These are phyloP conservation scores for Yamadazyma sp. DNA, from an alignment of 1,139 yeast genomes.

Conservation along the genomic window DNA sequence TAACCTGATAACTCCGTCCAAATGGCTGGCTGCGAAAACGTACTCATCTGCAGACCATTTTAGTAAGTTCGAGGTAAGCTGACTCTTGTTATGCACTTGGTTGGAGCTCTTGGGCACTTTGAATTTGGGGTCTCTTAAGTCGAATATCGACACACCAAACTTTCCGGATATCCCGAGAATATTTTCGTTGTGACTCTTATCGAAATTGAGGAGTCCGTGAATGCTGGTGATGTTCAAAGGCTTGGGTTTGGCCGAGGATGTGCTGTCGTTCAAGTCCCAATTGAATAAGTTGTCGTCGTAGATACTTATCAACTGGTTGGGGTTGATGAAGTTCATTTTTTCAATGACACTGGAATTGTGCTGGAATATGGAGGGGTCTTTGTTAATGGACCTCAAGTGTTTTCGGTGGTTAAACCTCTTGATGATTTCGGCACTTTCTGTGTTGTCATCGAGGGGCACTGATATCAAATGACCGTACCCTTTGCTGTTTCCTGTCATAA, in stretches of 20 bases:
- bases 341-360: slow-evolving; percentile 25
- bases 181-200: slow-evolving; percentile 41
- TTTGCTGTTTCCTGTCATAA: slow-evolving; percentile 68
- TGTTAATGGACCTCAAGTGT: slow-evolving; percentile 41
- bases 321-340: slow-evolving; percentile 26
- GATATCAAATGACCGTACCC: slow-evolving; percentile 70
- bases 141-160: slow-evolving; percentile 71
- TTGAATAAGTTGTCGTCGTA: slow-evolving; percentile 65
- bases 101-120: slow-evolving; percentile 29
- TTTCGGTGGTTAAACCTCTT: slow-evolving; percentile 74
- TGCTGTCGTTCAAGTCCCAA: slow-evolving; percentile 63
- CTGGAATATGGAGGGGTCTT: slow-evolving; percentile 18
- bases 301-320: slow-evolving; percentile 44
- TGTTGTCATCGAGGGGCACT: slow-evolving; percentile 53
- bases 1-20: slow-evolving; percentile 57
- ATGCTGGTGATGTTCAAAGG: slow-evolving; percentile 55
- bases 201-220: slow-evolving; percentile 53
- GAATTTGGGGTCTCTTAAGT: slow-evolving; percentile 50
- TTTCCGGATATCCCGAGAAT: slow-evolving; percentile 61
- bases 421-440: slow-evolving; percentile 63
- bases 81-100: slow-evolving; percentile 16
- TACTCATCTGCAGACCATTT: slow-evolving; percentile 66
- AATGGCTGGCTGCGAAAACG: slow-evolving; percentile 65
- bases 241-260: slow-evolving; percentile 34
- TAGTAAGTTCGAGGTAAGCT: slow-evolving; percentile 38